Conservation (phyloP, 2,329 filamentous ascomycete species). For the Lecanosticta acicola region DNA sequence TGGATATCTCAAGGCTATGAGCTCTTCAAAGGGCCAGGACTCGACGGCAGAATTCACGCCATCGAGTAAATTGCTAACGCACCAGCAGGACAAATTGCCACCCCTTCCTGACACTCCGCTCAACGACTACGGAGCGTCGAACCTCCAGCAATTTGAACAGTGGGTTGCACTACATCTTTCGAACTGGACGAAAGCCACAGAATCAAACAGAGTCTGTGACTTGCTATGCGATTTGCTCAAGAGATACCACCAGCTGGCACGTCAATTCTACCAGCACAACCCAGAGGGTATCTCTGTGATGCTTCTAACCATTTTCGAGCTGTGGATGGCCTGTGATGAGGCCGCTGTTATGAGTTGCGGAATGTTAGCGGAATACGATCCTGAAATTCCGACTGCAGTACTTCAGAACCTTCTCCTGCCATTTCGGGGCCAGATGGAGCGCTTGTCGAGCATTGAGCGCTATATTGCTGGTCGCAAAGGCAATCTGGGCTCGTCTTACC, state of each 20-base stretch:
- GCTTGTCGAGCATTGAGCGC: slow-evolving; percentile 46
- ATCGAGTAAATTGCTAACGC: too few relatives aligned
- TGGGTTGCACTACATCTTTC: slow-evolving; percentile 18
- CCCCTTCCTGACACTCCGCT: slow-evolving; percentile 2
- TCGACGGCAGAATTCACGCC: slow-evolving; percentile 10
- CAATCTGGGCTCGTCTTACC: slow-evolving; percentile 20
- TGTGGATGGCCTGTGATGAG: slow-evolving; percentile 55
- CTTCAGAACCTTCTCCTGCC: slow-evolving; percentile 54
- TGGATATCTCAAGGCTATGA: slow-evolving; percentile 11
- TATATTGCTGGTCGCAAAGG: slow-evolving; percentile 31
- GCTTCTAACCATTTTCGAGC: slow-evolving; percentile 51
- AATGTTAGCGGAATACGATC: slow-evolving; percentile 48
- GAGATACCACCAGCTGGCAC: slow-evolving; percentile 17
- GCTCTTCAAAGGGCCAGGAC: not conserved
- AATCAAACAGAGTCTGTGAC: slow-evolving; percentile 4
- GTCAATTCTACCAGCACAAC: slow-evolving; percentile 39
- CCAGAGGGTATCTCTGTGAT: slow-evolving; percentile 49
- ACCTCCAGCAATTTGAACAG: slow-evolving; percentile 18
- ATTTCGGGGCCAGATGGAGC: slow-evolving; percentile 43
- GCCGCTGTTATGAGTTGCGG: slow-evolving; percentile 40
- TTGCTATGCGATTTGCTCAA: slow-evolving; percentile 10
- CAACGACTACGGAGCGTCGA: slow-evolving; percentile 8
- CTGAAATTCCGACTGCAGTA: slow-evolving; percentile 45
- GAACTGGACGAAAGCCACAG: slow-evolving; percentile 8
- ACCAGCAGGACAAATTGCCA: slow-evolving; percentile 13